phyloP scores from a whole-genome alignment of 352 stramenopile genomes.

The Lagenidium giganteum region DNA sequence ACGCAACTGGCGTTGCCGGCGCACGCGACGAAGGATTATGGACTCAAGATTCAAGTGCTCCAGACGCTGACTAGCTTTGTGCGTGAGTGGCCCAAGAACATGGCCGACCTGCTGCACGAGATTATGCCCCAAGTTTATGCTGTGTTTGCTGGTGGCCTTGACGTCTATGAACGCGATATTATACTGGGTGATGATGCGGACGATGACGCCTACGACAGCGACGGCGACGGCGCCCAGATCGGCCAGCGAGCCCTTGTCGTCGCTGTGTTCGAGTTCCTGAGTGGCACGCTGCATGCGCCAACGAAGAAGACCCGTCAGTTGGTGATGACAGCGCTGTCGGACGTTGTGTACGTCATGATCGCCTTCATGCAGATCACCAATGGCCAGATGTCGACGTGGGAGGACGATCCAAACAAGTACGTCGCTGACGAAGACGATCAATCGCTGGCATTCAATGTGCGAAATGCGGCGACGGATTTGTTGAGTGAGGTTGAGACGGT shows the following conservation, averaged over 20 bases:
- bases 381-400: conserved; percentile 68
- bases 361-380: conserved; percentile 82
- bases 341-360: conserved; percentile 78
- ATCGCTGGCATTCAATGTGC: conserved; percentile 68
- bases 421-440: conserved; percentile 83
- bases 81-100: conserved; percentile 81
- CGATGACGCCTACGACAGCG: conserved; percentile 74
- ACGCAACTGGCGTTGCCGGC: conserved; percentile 37
- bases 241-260: conserved; percentile 63
- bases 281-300: conserved; percentile 57
- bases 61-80: conserved; percentile 68
- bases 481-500: conserved; percentile 58
- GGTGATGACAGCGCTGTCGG: conserved; percentile 37
- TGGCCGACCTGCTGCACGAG: conserved; percentile 61
- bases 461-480: conserved; percentile 64
- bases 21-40: conserved; percentile 46
- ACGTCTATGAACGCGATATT: conserved; percentile 49
- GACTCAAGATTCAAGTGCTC: conserved; percentile 75
- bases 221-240: conserved; percentile 62
- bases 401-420: conserved; percentile 81
- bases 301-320: conserved; percentile 77
- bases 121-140: conserved; percentile 69
- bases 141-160: conserved; percentile 35
- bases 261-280: conserved; percentile 70
- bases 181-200: conserved; percentile 32